Evolutionary conservation across 306 rosid genomes (phyloP), one percentile per base, ranked within the genome.

Genomic region (Gastrolobium villosum): DNA sequence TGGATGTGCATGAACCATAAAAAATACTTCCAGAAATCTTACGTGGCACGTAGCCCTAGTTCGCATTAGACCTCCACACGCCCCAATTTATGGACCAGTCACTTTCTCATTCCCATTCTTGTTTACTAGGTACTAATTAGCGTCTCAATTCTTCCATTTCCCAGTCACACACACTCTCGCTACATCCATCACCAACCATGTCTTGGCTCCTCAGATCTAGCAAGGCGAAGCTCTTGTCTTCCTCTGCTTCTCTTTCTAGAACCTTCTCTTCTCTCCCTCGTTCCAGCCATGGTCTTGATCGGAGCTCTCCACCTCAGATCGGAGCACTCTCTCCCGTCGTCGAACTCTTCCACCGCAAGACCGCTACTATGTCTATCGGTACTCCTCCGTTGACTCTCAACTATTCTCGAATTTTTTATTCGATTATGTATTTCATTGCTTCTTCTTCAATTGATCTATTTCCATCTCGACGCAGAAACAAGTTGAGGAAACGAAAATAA

Each of bases 141-240:
- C 26, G 26, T 20, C 49, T 59, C 50, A 50, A 6, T 75, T 14
- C 20, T 35, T 31, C 15, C 37, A 9, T 40, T 72, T 63, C 40
- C 8, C 30, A 20, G 4, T 28, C 26, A 4, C 7, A 54, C 7
- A 3, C 59, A 6, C 45, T 35, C 34, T 52, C 43, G 64, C 73
- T 0, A 65, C 46, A 55, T 82, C 78, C 81, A 70, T 84, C 85
- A 55, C 26, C 87, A 54, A 54, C 26, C 85, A 89, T 90, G 90
- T 86, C 94, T 48, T 78, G 87, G 40, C 91, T 93, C 52, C 88
- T 93, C 84, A 82, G 97, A 86, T 93, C 91, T n/a, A 78, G 86
- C 15, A 87, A 90, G 75, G 52, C 92, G 0, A 80, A 86, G 60
- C 52, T 86, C 9, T 74, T 87, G 34, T 70, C 83, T 9, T 77